A percentile compares a stretch with the other conserved stretches of the same genome.
Conservation (phyloP, 495 filamentous ascomycete genomes). For the Peziza echinospora region DNA sequence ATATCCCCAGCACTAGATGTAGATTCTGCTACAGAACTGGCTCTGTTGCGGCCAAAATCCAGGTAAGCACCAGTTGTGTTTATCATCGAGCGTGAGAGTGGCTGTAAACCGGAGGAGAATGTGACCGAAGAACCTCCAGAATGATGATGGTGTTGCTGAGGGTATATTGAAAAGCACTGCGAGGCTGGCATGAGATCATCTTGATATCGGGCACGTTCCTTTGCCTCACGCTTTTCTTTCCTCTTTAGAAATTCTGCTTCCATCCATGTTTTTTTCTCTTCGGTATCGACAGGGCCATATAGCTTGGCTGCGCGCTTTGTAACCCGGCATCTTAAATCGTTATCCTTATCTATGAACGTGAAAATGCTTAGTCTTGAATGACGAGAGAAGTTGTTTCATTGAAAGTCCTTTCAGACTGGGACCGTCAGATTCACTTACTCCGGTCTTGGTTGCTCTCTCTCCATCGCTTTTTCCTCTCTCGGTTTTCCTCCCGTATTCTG, state of each 20-base stretch:
- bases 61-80: background rate
- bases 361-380: background rate
- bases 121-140: background rate
- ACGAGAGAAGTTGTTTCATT: no score
- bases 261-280: slow-evolving; percentile 18
- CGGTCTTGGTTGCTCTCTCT: slow-evolving; percentile 21
- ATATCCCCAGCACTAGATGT: background rate
- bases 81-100: background rate
- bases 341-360: slow-evolving; percentile 19
- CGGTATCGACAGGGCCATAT: slow-evolving; percentile 8
- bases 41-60: background rate
- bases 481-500: slow-evolving; percentile 19
- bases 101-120: background rate
- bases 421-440: no score
- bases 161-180: background rate
- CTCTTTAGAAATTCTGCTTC: slow-evolving; percentile 20
- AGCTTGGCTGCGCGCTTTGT: slow-evolving; percentile 21
- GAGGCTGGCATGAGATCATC: background rate
- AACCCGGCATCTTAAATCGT: slow-evolving; percentile 22
- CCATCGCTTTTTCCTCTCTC: slow-evolving; percentile 23
- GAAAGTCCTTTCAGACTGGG: no score
- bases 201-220: slow-evolving; percentile 4
- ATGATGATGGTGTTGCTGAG: background rate
- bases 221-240: slow-evolving; percentile 15
- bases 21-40: background rate